Evolutionary conservation across 225 moss, liverwort and hornwort genomes (phyloP).

Genomic region (Sphagnum contortum): DNA sequence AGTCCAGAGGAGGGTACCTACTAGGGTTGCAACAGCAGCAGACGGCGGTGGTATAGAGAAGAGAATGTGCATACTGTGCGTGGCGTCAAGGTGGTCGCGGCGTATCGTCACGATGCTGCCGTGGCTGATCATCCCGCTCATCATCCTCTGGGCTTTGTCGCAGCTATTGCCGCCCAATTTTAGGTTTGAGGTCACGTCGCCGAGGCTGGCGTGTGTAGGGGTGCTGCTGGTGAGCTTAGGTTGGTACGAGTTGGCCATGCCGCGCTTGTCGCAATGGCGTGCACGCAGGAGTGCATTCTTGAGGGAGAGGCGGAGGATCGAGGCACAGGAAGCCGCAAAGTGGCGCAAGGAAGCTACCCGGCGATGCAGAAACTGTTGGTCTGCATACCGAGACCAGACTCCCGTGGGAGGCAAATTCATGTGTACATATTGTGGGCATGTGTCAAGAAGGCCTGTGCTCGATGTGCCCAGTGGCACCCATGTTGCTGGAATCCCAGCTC

Average conservation of each 20-base stretch:
- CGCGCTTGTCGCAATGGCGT: conserved; percentile 63
- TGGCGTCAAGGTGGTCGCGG: conserved; percentile 91
- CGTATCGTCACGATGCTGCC: conserved; percentile 88
- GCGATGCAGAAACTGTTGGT: conserved; percentile 69
- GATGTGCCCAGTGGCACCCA: conserved; percentile 50
- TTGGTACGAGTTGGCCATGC: conserved; percentile 90
- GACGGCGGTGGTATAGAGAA: conserved; percentile 10
- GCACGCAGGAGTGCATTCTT: conserved; percentile 49
- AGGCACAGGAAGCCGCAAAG: conserved; percentile 78
- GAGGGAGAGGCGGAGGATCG: conserved; percentile 61
- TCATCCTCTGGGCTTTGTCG: conserved; percentile 75
- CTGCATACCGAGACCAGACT: conserved; percentile 68
- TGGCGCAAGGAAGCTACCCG: conserved; percentile 84
- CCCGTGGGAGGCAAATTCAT: conserved; percentile 75
- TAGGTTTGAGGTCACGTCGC: conserved; percentile 79
- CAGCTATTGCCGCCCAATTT: conserved; percentile 69
- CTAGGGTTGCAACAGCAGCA: no score
- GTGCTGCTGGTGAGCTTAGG: conserved; percentile 70
- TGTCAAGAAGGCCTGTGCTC: conserved; percentile 65
- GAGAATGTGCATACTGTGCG: conserved; percentile 84
- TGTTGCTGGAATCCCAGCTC: conserved; percentile 15
- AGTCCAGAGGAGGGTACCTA: no score
- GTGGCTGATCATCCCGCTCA: conserved; percentile 80
- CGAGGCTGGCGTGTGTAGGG: conserved; percentile 74
- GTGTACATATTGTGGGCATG: conserved; percentile 82